Base-by-base conservation (phyloP, 2,329 filamentous ascomycete genomes). In the Ophiostoma montium region DNA sequence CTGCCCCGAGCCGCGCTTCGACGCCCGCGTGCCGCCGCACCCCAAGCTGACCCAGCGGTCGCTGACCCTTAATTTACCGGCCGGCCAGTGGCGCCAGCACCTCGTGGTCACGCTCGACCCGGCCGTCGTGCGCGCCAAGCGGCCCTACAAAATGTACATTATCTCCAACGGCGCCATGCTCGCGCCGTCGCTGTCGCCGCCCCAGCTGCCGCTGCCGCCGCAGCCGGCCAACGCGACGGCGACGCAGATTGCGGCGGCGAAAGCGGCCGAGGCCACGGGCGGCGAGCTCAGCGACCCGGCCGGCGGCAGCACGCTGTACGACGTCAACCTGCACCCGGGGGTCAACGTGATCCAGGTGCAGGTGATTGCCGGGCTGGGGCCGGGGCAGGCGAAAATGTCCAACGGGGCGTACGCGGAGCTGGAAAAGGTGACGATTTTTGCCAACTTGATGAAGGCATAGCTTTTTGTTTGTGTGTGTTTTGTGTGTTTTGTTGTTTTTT, bases 321-420 rank as follows among this genome's bases (percentile, higher is more conserved):
- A 95, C 57, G 74, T 80, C 8, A 76, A 76, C 47, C 67, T 95
- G 27, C 72, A 76, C 23, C 74, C 76, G 2, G 87, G 86, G 7
- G 73, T 87, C 46, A 94, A 92, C 57, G 75, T 81, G 42, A 75
- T 95, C 46, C 83, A 88, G 57, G 72, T 94, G 8, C 84, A 90
- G 58, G 70, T 90, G 51, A 77, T 88, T 54, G 85, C 84, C 1
- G 80, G 81, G 7, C 72, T 86, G 39, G 77, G 75, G 1, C 76
- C 70, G 57, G 75, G 71, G 18, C 69, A 77, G 59, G 7, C 19
- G 15, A 77, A 72, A 52, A 65, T 72, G 35, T 67, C 71, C 0
- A 72, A 72, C 23, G 80, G 76, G 0, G 69, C 78, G 10, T 76
- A 81, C 53, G 75, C 82, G 33, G 86, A 92, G 61, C 69, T 89